Evolutionary conservation across 2,329 filamentous ascomycete species (phyloP), one percentile per base, ranked within the genome.

Genomic region (Fusarium nematophilum): DNA sequence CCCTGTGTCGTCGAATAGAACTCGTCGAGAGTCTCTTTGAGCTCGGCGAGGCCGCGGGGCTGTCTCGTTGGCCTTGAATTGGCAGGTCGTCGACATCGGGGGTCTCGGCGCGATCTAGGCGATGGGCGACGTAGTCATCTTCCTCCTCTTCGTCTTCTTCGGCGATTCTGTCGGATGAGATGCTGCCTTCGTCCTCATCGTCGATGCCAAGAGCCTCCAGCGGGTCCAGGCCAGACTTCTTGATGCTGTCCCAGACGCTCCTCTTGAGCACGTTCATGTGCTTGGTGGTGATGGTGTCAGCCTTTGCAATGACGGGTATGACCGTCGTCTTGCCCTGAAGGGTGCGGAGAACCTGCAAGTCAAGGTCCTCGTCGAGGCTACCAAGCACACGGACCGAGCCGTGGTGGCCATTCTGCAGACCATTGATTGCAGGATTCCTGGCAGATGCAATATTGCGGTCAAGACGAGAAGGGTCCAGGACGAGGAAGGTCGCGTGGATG

Each of bases 191-290:
- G 23, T 90, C 89, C 33, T 88, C 86, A 14, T 93, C 89, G 58
- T 95, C 92, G 17, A 97, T 80, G 26, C 92, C 91, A 27, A 99
- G 83, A 13, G 91, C 87, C 73, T 96, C 92, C 21, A 99, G 81
- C 3, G 94, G 94, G 70, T 99, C 93, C 49, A 99, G 83, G 64
- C 90, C 91, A 11, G 92, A 89, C 70, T 87, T 88, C 78, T 95
- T 94, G 60, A 99, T 82, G 67, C 90, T 93, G 48, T 92, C 87
- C 87, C 91, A 96, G 27, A 99, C 93, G 10, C 90, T 89, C 77
- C 90, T 92, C 81, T 97, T 97, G 64, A 99, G 84, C 68, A 92
- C 89, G 38, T 86, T 83, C 95, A 98, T 98, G 77, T 99, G 95
- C 47, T 91, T 90, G 0, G 90, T 89, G n/a, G 95, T 98, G 68